Evolutionary conservation across 345 rosid genomes (phyloP), one percentile per base, ranked within the genome.

Genomic region (Cardiospermum halicacabum): DNA sequence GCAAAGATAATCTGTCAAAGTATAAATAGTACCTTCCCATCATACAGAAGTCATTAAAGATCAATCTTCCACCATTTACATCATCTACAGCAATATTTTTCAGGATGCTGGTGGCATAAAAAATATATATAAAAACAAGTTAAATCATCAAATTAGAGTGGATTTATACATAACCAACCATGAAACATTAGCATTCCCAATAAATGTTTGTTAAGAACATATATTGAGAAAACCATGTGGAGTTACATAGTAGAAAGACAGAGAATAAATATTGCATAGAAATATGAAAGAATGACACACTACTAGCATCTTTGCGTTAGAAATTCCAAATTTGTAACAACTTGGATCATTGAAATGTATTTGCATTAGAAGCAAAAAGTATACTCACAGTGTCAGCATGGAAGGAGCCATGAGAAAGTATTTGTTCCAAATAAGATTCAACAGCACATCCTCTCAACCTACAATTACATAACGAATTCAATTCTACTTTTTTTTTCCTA

Each of bases 21-120:
- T 43, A 24, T 48, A 63, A 53, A 74, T 56, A 67, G 42, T 82
- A 94, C 99, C 99, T 90, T 76, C 99, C 99, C 99, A 94, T 90
- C 99, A 94, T 94, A 66, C 99, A 97, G 72, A 94, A 94, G 75
- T 94, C 99, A 70, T 94, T 90, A 79, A 94, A 88, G 73, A 94
- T 94, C 73, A 94, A 82, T 67, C 99, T 77, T 67, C 99, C 99
- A 12, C 99, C 99, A 72, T 88, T 90, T 67, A 94, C 88, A 81
- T 94, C 99, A 81, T 94, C 99, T 68, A 90, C 92, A 4, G 97
- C 99, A 76, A 94, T 90, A 77, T n/a, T 94, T 94, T 73, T 97
- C 97, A 58, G 99, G 99, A 85, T 94, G 99, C 99, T 94, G 75
- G 68, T 49, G 56, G 40, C 57, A 28, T 26, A 39, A 50, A 62